A percentile compares a stretch with the other conserved stretches of the same genome.
These are phyloP conservation scores for Polytrichum commune DNA, from an alignment of 225 moss, liverwort and hornwort species.

Conservation along the genomic window DNA sequence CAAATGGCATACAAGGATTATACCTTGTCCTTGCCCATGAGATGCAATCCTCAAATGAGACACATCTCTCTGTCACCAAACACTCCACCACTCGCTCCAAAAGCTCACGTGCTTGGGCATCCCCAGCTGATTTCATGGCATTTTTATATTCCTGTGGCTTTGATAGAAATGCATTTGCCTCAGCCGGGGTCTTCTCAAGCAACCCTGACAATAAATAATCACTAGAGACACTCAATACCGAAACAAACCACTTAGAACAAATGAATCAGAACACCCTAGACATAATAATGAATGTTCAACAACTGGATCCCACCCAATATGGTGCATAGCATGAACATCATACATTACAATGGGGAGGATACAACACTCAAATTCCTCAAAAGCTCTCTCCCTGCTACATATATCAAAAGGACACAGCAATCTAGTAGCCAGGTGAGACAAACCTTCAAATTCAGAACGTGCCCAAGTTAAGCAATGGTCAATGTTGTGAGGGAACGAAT, in stretches of 20 bases:
- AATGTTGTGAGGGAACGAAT: slow-evolving; percentile 96
- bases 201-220: slow-evolving; percentile 18
- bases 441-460: slow-evolving; percentile 93
- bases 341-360: not conserved
- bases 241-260: too few species aligned
- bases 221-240: not conserved
- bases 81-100: slow-evolving; percentile 91
- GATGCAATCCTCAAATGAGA: slow-evolving; percentile 74
- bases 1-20: not conserved
- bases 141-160: slow-evolving; percentile 84
- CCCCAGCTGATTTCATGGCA: slow-evolving; percentile 74
- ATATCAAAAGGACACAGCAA: too few species aligned
- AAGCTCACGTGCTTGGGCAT: slow-evolving; percentile 87
- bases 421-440: too few species aligned
- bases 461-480: slow-evolving; percentile 99
- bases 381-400: too few species aligned
- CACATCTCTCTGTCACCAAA: slow-evolving; percentile 78
- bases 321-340: too few species aligned
- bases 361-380: too few species aligned
- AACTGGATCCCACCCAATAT: too few species aligned
- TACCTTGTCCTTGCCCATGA: slow-evolving; percentile 61
- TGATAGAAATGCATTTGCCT: slow-evolving; percentile 70
- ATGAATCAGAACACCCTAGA: too few species aligned
- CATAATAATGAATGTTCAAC: too few species aligned
- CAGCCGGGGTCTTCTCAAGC: slow-evolving; percentile 89